Evolutionary conservation across 345 rosid genomes (phyloP).

Genomic region (Ceriops zippeliana): DNA sequence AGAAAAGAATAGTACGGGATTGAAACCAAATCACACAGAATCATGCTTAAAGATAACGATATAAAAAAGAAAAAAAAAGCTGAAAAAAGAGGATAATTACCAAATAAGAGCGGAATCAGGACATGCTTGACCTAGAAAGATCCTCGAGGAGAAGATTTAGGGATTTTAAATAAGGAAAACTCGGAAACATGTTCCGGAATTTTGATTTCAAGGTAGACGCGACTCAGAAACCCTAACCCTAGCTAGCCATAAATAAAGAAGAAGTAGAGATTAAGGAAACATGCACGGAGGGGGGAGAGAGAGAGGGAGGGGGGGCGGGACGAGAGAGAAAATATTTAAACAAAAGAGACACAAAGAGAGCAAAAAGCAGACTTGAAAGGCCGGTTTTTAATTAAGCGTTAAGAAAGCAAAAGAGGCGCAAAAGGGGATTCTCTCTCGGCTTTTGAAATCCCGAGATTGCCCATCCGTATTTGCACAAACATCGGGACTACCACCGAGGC

Average conservation of each 20-base stretch:
- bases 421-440: conserved; percentile 21
- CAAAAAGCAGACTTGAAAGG: conserved; percentile 13
- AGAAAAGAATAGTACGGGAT: background rate
- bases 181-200: conserved; percentile 13
- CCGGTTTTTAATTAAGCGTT: conserved; percentile 15
- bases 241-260: background rate
- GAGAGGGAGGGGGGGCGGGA: no score
- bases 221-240: conserved; percentile 55
- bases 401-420: conserved; percentile 19
- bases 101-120: conserved; percentile 40
- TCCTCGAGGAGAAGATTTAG: conserved; percentile 18
- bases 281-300: no score
- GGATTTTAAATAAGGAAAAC: conserved; percentile 10
- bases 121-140: conserved; percentile 35
- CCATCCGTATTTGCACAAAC: background rate
- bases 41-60: background rate
- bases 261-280: no score
- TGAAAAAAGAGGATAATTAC: conserved; percentile 17
- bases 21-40: background rate
- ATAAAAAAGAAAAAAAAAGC: background rate
- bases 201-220: conserved; percentile 2
- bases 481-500: background rate
- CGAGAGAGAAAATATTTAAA: no score
- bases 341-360: background rate
- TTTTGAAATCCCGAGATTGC: background rate